Conservation (phyloP, 352 stramenopile species). For the Globisporangium uncinulatum region DNA sequence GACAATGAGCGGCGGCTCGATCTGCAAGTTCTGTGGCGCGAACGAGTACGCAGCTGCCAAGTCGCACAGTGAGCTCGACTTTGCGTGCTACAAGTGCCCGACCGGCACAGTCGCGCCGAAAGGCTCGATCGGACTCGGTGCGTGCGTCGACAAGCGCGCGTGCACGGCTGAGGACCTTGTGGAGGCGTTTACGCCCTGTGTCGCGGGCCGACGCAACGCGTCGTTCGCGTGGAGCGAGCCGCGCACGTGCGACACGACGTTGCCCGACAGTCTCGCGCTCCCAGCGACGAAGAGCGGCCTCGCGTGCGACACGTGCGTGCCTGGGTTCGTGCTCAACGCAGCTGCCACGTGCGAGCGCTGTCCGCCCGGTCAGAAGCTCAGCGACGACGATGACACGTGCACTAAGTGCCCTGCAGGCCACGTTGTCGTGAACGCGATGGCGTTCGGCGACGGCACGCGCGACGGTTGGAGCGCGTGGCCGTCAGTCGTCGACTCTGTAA, state of each 20-base stretch:
- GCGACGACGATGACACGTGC: slow-evolving; percentile 22
- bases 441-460: slow-evolving; percentile 39
- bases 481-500: slow-evolving; percentile 35
- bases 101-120: slow-evolving; percentile 54
- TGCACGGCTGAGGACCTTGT: slow-evolving; percentile 60
- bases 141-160: slow-evolving; percentile 56
- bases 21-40: slow-evolving; percentile 73
- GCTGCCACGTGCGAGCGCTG: slow-evolving; percentile 40
- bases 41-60: slow-evolving; percentile 72
- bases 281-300: slow-evolving; percentile 28
- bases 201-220: slow-evolving; percentile 46
- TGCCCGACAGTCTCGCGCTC: slow-evolving; percentile 38
- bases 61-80: slow-evolving; percentile 71
- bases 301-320: slow-evolving; percentile 44
- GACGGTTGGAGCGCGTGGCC: slow-evolving; percentile 61
- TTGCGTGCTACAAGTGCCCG: slow-evolving; percentile 67
- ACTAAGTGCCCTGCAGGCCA: slow-evolving; percentile 33
- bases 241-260: slow-evolving; percentile 46
- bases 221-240: slow-evolving; percentile 64
- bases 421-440: slow-evolving; percentile 49
- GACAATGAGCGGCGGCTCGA: slow-evolving; percentile 64
- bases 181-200: slow-evolving; percentile 51
- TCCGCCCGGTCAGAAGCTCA: slow-evolving; percentile 26
- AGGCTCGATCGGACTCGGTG: slow-evolving; percentile 63
- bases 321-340: slow-evolving; percentile 38